Conservation (phyloP, 2,329 filamentous ascomycete genomes). For the Monosporascus sp. region DNA sequence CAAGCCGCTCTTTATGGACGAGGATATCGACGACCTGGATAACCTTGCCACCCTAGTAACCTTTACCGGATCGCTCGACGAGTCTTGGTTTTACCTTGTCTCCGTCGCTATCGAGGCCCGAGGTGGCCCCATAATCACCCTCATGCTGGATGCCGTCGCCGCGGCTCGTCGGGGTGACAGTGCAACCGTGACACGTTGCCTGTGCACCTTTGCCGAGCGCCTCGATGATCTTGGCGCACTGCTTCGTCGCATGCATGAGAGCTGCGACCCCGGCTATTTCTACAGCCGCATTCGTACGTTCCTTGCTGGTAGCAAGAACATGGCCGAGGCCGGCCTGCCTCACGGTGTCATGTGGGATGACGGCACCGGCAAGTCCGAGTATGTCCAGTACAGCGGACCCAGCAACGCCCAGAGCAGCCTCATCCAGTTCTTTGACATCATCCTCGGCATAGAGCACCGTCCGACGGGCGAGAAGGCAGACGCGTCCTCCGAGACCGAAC, state of each 20-base stretch:
- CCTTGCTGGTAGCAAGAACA: conserved; percentile 94
- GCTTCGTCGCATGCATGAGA: conserved; percentile 88
- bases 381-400: conserved; percentile 84
- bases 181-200: conserved; percentile 66
- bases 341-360: conserved; percentile 84
- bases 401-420: conserved; percentile 96
- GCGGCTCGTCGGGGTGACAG: conserved; percentile 70
- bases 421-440: conserved; percentile 95
- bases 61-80: conserved; percentile 90
- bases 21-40: conserved; percentile 75
- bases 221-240: conserved; percentile 78
- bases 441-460: conserved; percentile 82
- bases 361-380: conserved; percentile 61
- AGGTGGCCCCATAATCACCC: conserved; percentile 76
- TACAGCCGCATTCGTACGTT: conserved; percentile 96
- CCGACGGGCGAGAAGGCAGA: conserved; percentile 72
- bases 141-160: conserved; percentile 84
- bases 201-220: conserved; percentile 80
- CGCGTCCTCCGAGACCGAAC: conserved; percentile 38
- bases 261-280: conserved; percentile 90
- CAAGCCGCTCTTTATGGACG: conserved; percentile 81
- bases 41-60: conserved; percentile 86
- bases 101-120: conserved; percentile 94
- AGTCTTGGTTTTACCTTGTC: conserved; percentile 98
- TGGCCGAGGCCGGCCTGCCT: conserved; percentile 88